Evolutionary conservation across 345 rosid species (phyloP).

Genomic region (Excoecaria agallocha): DNA sequence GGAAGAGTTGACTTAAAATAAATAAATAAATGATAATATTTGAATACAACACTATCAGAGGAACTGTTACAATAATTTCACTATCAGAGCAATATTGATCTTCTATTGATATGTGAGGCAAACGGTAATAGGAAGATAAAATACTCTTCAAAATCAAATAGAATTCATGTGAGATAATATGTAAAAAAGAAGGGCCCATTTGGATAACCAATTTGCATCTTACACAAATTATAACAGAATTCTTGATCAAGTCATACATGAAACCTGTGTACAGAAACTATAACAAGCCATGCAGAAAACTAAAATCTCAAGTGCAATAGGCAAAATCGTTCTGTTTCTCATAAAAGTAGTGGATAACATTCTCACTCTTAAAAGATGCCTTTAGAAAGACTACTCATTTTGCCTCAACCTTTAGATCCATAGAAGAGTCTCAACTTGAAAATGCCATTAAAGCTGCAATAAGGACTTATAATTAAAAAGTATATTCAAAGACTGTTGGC

Average conservation of each 20-base stretch:
- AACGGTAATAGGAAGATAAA: background rate
- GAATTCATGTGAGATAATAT: background rate
- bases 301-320: background rate
- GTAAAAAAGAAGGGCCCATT: background rate
- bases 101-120: background rate
- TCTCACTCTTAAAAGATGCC: slow-evolving; percentile 82
- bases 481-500: slow-evolving; percentile 15
- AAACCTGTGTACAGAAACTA: background rate
- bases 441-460: slow-evolving; percentile 91
- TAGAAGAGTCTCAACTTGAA: slow-evolving; percentile 91
- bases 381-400: slow-evolving; percentile 90
- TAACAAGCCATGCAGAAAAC: background rate
- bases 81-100: background rate
- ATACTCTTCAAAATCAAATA: background rate
- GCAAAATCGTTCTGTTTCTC: background rate
- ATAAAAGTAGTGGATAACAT: background rate
- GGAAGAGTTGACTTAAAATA: too few species aligned
- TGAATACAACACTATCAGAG: too few species aligned
- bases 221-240: too few species aligned
- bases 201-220: background rate
- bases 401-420: slow-evolving; percentile 85
- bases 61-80: background rate
- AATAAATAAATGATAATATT: too few species aligned
- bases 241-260: background rate
- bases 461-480: slow-evolving; percentile 14